phyloP scores from a whole-genome alignment of 2,329 filamentous ascomycete genomes.

The Hirsutella rhossiliensis region DNA sequence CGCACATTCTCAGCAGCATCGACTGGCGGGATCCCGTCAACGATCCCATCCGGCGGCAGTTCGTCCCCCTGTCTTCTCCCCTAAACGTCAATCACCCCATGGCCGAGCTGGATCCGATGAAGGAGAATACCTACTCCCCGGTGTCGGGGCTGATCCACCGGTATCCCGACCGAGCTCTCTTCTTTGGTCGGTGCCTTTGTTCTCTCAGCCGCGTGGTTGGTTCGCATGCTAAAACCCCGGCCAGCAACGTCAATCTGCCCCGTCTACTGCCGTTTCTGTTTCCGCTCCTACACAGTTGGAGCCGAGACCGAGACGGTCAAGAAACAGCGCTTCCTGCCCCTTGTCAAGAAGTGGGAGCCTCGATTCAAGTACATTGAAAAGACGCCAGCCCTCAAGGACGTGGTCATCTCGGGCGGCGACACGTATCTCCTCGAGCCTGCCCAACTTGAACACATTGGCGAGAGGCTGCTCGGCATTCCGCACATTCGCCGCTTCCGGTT shows the following conservation, averaged over 20 bases:
- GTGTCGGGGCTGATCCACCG: not conserved
- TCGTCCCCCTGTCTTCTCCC: not conserved
- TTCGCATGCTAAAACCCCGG: not conserved
- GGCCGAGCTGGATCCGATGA: not conserved
- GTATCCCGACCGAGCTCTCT: not conserved
- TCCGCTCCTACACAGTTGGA: not conserved
- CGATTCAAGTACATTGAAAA: not conserved
- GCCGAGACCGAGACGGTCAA: not conserved
- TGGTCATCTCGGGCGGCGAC: not conserved
- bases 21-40: not conserved
- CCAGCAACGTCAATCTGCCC: not conserved
- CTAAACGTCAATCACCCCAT: not conserved
- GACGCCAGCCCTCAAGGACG: not conserved
- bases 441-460: not conserved
- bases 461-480: not conserved
- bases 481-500: not conserved
- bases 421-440: not conserved
- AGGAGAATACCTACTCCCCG: not conserved
- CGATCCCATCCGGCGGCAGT: not conserved
- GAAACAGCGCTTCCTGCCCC: not conserved
- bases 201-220: not conserved
- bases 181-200: not conserved
- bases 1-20: not conserved
- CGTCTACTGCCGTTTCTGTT: not conserved
- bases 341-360: not conserved